Evolutionary conservation across 1,139 yeast species (phyloP).

Genomic region (Meyerozyma guilliermondii): DNA sequence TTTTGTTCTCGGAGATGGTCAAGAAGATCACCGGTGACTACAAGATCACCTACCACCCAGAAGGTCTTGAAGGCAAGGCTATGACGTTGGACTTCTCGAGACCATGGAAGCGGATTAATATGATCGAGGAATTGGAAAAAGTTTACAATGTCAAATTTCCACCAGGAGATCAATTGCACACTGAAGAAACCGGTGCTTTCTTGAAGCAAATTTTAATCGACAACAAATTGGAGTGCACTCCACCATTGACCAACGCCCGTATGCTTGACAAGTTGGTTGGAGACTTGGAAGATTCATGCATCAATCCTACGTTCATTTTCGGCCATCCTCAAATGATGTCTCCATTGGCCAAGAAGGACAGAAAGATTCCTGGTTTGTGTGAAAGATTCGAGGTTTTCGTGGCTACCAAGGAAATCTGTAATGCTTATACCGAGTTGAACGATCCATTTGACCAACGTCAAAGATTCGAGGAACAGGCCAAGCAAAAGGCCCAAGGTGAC

Average conservation of each 20-base stretch:
- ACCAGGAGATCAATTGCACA: constrained; percentile 90
- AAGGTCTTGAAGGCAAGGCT: constrained; percentile 77
- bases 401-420: constrained; percentile 96
- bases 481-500: constrained; percentile 98
- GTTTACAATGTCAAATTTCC: constrained; percentile 87
- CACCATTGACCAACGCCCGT: constrained; percentile 97
- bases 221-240: constrained; percentile 85
- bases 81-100: constrained; percentile 82
- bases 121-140: constrained; percentile 95
- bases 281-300: constrained; percentile 84
- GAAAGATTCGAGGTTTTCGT: constrained; percentile 98
- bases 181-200: constrained; percentile 89
- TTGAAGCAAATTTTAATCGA: constrained; percentile 74
- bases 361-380: constrained; percentile 89
- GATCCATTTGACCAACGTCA: constrained; percentile 98
- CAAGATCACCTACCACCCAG: constrained; percentile 84
- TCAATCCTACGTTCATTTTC: constrained; percentile 95
- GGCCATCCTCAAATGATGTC: constrained; percentile 99
- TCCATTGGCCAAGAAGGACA: constrained; percentile 94
- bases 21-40: constrained; percentile 90
- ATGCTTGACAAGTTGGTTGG: constrained; percentile 98
- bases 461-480: constrained; percentile 97
- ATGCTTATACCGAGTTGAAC: constrained; percentile 97
- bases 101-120: constrained; percentile 98
- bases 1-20: constrained; percentile 94